Percentiles rank a stretch among this genome's conserved stretches.
phyloP scores from a whole-genome alignment of 1,284 basidiomycete genomes.

The Xerocomus nothofagi region DNA sequence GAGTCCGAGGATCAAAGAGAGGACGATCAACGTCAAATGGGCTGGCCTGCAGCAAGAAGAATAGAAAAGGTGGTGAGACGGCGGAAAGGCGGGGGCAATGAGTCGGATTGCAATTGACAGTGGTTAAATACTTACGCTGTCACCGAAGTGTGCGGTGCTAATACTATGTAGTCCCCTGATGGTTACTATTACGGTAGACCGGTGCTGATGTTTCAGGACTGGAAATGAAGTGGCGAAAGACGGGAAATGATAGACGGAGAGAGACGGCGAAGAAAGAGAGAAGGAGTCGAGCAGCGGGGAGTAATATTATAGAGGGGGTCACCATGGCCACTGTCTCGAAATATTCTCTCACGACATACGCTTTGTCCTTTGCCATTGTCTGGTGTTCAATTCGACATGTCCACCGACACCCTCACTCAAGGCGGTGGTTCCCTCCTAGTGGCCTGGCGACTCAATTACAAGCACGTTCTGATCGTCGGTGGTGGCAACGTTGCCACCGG shows the following conservation, averaged over 20 bases:
- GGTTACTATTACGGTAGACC: slow-evolving; percentile 6
- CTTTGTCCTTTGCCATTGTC: neutral
- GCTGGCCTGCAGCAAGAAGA: slow-evolving; percentile 23
- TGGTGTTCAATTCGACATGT: slow-evolving; percentile 7
- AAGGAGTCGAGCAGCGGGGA: neutral
- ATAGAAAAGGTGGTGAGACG: neutral
- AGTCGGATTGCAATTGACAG: neutral
- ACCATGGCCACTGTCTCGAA: slow-evolving; percentile 18
- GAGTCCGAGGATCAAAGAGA: slow-evolving; percentile 2
- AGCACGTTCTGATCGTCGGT: slow-evolving; percentile 82
- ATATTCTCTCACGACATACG: slow-evolving; percentile 11
- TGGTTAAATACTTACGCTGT: slow-evolving; percentile 19
- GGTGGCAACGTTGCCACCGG: slow-evolving; percentile 87
- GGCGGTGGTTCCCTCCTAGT: slow-evolving; percentile 74
- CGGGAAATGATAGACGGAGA: neutral
- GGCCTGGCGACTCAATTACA: slow-evolving; percentile 85
- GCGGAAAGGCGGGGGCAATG: slow-evolving; percentile 1
- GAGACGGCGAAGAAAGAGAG: neutral
- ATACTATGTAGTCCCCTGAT: too few relatives aligned
- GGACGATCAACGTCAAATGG: slow-evolving; percentile 33
- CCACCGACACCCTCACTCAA: slow-evolving; percentile 5
- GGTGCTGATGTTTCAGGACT: neutral
- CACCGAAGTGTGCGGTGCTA: neutral
- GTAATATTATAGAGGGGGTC: slow-evolving; percentile 3
- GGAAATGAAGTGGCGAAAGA: neutral